Base-by-base conservation (phyloP, 768 basidiomycete species). In the Phanerochaete carnosa region DNA sequence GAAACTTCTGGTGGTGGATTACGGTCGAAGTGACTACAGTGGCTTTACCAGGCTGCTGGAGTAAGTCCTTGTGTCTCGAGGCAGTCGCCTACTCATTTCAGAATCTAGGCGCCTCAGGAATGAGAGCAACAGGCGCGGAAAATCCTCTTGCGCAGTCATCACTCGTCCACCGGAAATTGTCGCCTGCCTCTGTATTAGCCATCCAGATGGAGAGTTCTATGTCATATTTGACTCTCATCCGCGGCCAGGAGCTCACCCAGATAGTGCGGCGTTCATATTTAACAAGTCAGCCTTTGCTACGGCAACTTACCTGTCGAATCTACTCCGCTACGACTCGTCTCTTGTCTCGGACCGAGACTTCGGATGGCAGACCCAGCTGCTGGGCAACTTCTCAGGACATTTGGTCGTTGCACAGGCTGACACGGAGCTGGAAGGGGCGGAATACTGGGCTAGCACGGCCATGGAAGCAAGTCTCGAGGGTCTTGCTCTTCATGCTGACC, bases 81-180 rank as follows among this genome's bases (percentile, higher is more conserved):
- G 19, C 26, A 32, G 0, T 26, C 35, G 35, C 59, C 23, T 22
- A 19, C 16, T 49, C 1, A 51, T 26, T 46, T 29, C n/a, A 30
- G 28, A 13, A 52, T 56, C 2, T 45, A 77, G 76, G 29, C 59
- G 43, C 16, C 28, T 61, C 25, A 19, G 56, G 30, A 46, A 60
- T 0, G 28, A 16, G 22, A 60, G 55, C 16, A 33, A 53, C 55
- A 60, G 28, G 28, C 45, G 43, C 7, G 1, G 65, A 23, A 30
- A 70, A 61, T 68, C 76, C 54, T 59, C 77, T 47, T 80, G 80
- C 56, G 75, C 73, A 30, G 76, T 89, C 55, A 83, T 89, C 63
- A 90, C 88, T 0, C 85, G 87, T 22, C 86, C 88, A 37, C 87
- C 88, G 0, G 88, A 89, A 66, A 88, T 89, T 54, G 71, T 89